phyloP scores from a whole-genome alignment of 2,329 filamentous ascomycete species.

The Monosporascus sp. region DNA sequence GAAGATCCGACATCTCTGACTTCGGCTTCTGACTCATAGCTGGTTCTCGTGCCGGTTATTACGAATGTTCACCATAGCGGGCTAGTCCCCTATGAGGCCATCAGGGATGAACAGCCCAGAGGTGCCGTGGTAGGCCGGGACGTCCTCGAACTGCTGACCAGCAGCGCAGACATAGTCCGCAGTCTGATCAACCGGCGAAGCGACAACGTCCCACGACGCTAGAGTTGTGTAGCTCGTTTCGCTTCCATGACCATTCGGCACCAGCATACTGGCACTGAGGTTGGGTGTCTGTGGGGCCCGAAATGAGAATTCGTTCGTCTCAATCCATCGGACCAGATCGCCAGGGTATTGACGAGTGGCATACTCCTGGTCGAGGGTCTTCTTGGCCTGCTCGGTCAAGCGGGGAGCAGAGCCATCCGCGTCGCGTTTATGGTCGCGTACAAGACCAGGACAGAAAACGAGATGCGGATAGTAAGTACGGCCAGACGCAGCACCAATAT shows the following conservation, averaged over 20 bases:
- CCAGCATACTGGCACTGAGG: conserved; percentile 8
- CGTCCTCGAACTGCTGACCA: conserved; percentile 12
- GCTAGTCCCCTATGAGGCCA: conserved; percentile 8
- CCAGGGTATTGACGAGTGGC: conserved; percentile 2
- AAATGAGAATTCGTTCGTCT: conserved; percentile 3
- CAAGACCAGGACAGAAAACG: too few species aligned
- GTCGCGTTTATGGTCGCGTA: conserved; percentile 1
- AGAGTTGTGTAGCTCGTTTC: conserved; percentile 7
- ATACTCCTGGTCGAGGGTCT: conserved; percentile 10
- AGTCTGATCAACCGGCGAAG: background rate
- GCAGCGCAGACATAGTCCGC: conserved; percentile 6
- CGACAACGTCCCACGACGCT: conserved; percentile 8
- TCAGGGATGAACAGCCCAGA: conserved; percentile 9
- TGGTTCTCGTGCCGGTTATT: background rate
- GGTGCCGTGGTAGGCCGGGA: conserved; percentile 5
- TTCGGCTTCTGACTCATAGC: too few species aligned
- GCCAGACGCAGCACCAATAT: conserved; percentile 1
- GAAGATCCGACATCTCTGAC: too few species aligned
- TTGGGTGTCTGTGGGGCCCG: background rate
- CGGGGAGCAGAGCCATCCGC: conserved; percentile 4
- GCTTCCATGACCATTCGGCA: conserved; percentile 4
- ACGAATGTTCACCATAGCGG: background rate
- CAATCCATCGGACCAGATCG: conserved; percentile 13
- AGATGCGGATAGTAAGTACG: background rate
- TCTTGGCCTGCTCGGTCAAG: conserved; percentile 15